A percentile compares a stretch with the other conserved stretches of the same genome.
These are phyloP conservation scores for Keqinozyma sinolaborantium DNA, from an alignment of 1,139 yeast genomes.

Conservation along the genomic window DNA sequence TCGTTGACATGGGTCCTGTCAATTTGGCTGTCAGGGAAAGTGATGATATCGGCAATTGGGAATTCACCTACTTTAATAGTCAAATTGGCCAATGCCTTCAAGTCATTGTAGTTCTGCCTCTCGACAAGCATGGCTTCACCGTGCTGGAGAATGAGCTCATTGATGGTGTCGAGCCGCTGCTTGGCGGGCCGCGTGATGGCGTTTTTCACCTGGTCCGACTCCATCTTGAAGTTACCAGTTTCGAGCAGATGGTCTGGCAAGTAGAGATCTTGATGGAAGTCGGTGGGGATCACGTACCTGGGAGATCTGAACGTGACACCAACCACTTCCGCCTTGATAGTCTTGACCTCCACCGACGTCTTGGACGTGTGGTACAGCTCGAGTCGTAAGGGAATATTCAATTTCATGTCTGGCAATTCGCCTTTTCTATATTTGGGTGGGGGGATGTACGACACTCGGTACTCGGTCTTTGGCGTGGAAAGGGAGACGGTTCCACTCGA, in stretches of 20 bases:
- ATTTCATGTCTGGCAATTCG: constrained; percentile 10
- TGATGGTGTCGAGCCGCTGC: constrained; percentile 24
- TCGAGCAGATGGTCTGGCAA: constrained; percentile 22
- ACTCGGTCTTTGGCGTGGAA: constrained; percentile 32
- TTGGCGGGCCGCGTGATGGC: constrained; percentile 30
- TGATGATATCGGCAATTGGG: constrained; percentile 6
- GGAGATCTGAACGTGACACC: constrained; percentile 34
- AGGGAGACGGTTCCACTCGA: constrained; percentile 31
- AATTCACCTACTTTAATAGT: constrained; percentile 12
- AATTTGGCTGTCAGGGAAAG: constrained; percentile 25
- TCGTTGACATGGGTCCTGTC: background rate
- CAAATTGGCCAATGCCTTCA: constrained; percentile 34
- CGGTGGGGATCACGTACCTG: constrained; percentile 37
- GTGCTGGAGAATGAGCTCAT: constrained; percentile 25
- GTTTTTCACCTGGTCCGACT: constrained; percentile 27
- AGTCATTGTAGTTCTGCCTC: constrained; percentile 31
- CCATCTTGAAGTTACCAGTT: constrained; percentile 18
- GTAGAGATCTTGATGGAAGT: constrained; percentile 40
- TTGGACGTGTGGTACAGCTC: constrained; percentile 16
- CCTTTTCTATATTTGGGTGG: constrained; percentile 24
- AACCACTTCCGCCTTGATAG: constrained; percentile 30
- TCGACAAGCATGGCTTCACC: constrained; percentile 34
- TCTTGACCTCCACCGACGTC: constrained; percentile 26
- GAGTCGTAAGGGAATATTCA: constrained; percentile 34
- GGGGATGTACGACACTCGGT: constrained; percentile 28